phyloP scores from a whole-genome alignment of 2,329 filamentous ascomycete species.

The Mycosphaerelloides madeirae region DNA sequence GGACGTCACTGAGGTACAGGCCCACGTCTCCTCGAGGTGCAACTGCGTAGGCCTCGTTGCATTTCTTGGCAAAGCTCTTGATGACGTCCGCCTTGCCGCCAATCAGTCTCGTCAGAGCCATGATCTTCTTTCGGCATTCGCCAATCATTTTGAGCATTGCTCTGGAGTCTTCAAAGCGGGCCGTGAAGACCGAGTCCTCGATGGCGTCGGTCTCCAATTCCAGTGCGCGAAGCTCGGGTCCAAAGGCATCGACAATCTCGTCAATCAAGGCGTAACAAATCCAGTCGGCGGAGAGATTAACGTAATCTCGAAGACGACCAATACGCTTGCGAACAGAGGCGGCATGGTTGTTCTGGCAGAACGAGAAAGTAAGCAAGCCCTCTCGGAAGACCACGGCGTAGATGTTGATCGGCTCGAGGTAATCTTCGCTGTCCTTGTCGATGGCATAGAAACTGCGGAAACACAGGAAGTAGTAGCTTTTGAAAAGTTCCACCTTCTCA shows the following conservation, averaged over 20 bases:
- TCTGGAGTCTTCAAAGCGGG: constrained; percentile 83
- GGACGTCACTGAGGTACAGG: constrained; percentile 93
- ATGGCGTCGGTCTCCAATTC: constrained; percentile 88
- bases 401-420: constrained; percentile 91
- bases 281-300: constrained; percentile 93
- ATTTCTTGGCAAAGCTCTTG: constrained; percentile 94
- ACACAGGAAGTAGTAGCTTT: constrained; percentile 95
- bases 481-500: constrained; percentile 97
- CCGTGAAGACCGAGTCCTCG: constrained; percentile 91
- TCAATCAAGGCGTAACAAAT: constrained; percentile 98
- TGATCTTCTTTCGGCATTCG: constrained; percentile 86
- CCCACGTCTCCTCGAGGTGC: constrained; percentile 95
- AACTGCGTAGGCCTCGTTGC: constrained; percentile 94
- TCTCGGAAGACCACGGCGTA: constrained; percentile 97
- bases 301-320: constrained; percentile 86
- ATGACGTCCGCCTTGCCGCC: constrained; percentile 98
- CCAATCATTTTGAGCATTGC: constrained; percentile 84
- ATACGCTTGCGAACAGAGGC: constrained; percentile 88
- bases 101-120: constrained; percentile 85
- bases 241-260: constrained; percentile 95
- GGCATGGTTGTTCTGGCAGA: constrained; percentile 79
- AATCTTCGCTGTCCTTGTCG: constrained; percentile 71
- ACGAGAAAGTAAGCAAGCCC: constrained; percentile 91
- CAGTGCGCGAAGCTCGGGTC: constrained; percentile 78
- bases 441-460: constrained; percentile 90